Base-by-base conservation (phyloP, 768 basidiomycete species). In the Sporobolomyces phaffii region DNA sequence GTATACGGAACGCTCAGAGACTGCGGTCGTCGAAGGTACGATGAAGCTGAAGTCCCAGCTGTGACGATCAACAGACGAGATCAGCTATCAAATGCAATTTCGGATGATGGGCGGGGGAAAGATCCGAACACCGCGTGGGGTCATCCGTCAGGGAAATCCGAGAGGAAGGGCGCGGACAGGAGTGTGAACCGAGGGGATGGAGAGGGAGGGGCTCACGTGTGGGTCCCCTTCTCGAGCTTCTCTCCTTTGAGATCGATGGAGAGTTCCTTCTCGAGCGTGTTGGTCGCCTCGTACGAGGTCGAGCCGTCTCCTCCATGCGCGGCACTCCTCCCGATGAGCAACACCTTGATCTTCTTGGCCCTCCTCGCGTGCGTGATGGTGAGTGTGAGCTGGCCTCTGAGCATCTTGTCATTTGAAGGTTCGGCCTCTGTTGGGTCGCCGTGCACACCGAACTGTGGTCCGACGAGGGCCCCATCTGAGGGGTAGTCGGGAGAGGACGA, bases 11-110 rank as follows among this genome's bases (percentile, higher is more conserved):
- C 69, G 53, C 29, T 70, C 69, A 0, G 26, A n/a, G 0, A 65
- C 64, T 0, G 69, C 64, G 5, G 69, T 65, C 20, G 69, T 52
- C 18, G 56, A 53, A 14, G 69, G 69, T 0, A 70, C 38, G 60
- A 70, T 70, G 50, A 70, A 70, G 22, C 49, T 40, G 26, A 65
- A 70, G 56, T 70, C 54, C 54, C 54, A 65, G 0, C 64, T 70
- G 60, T 53, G 28, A n/a, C n/a, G n/a, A n/a, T n/a, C n/a, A n/a
- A n/a, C n/a, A n/a, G n/a, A n/a, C n/a, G n/a, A n/a, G n/a, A n/a
- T n/a, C 36, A 38, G 38, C 14, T n/a, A 8, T 4, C 31, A 38
- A 22, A 34, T 20, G 20, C 31, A 36, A 34, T n/a, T n/a, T n/a
- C n/a, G n/a, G n/a, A n/a, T n/a, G n/a, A n/a, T n/a, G n/a, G n/a